phyloP scores from a whole-genome alignment of 2,329 filamentous ascomycete species.

The Epichloe elymi region DNA sequence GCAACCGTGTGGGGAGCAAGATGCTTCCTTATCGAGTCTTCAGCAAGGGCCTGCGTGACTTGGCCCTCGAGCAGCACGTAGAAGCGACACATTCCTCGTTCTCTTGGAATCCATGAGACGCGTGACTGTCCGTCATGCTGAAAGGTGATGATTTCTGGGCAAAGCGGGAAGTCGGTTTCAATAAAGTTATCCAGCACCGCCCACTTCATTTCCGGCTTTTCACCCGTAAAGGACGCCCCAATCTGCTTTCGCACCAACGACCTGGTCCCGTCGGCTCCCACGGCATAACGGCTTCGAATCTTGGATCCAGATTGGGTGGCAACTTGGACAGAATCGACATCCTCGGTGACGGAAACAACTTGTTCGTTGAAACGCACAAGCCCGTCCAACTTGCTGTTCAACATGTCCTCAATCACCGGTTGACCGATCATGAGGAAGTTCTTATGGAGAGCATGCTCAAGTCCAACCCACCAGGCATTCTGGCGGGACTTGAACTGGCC shows the following conservation, averaged over 20 bases:
- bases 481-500: slow-evolving; percentile 34
- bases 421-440: slow-evolving; percentile 39
- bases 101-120: slow-evolving; percentile 35
- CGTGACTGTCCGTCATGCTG: slow-evolving; percentile 31
- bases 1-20: slow-evolving; percentile 29
- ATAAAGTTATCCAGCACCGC: slow-evolving; percentile 34
- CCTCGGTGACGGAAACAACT: slow-evolving; percentile 37
- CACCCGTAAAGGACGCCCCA: slow-evolving; percentile 28
- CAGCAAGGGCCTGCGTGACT: slow-evolving; percentile 24
- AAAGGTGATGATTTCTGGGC: slow-evolving; percentile 34
- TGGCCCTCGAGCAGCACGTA: slow-evolving; percentile 34
- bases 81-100: slow-evolving; percentile 32
- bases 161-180: slow-evolving; percentile 33
- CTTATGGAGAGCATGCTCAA: slow-evolving; percentile 30
- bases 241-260: slow-evolving; percentile 30
- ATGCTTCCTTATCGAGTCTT: slow-evolving; percentile 30
- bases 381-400: slow-evolving; percentile 21
- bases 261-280: slow-evolving; percentile 40
- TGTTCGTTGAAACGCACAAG: slow-evolving; percentile 25
- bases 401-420: slow-evolving; percentile 27
- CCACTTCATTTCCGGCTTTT: slow-evolving; percentile 37
- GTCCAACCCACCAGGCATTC: slow-evolving; percentile 33
- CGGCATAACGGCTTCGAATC: slow-evolving; percentile 27
- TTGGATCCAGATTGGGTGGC: slow-evolving; percentile 19
- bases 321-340: slow-evolving; percentile 34